These are phyloP conservation scores for Aspergillus nidulans DNA, from an alignment of 495 filamentous ascomycete species.

Conservation along the genomic window DNA sequence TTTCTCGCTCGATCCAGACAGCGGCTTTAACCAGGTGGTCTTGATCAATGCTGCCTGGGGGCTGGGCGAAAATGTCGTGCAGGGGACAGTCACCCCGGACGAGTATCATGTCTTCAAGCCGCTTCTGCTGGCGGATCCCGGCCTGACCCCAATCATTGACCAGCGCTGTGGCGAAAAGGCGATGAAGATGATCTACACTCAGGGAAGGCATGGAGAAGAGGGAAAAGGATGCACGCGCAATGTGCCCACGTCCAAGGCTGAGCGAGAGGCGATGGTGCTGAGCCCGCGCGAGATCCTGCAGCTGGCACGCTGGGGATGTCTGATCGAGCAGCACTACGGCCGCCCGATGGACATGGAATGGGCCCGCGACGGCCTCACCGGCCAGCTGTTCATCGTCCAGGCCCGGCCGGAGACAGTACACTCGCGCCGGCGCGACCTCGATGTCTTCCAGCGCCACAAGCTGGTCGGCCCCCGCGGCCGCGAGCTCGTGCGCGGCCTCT, in stretches of 20 bases:
- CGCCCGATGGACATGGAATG: slow-evolving; percentile 39
- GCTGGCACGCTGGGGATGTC: slow-evolving; percentile 32
- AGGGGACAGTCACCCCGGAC: slow-evolving; percentile 34
- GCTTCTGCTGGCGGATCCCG: background rate
- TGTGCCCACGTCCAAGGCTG: slow-evolving; percentile 33
- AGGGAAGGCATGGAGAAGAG: no score
- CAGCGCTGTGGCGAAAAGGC: slow-evolving; percentile 16
- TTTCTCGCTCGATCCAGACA: slow-evolving; percentile 36
- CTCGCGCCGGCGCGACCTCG: slow-evolving; percentile 23
- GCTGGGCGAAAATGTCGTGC: slow-evolving; percentile 35
- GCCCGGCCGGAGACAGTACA: slow-evolving; percentile 36
- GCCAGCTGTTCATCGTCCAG: slow-evolving; percentile 33
- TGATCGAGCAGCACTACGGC: slow-evolving; percentile 31
- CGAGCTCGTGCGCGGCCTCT: slow-evolving; percentile 21
- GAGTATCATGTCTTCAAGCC: slow-evolving; percentile 38
- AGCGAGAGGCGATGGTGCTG: slow-evolving; percentile 27
- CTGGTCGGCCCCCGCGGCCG: slow-evolving; percentile 24
- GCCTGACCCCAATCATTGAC: slow-evolving; percentile 12
- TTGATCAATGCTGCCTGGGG: slow-evolving; percentile 37
- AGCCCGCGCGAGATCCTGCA: slow-evolving; percentile 29
- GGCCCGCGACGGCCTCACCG: slow-evolving; percentile 33
- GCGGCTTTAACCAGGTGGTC: slow-evolving; percentile 31
- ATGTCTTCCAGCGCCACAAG: slow-evolving; percentile 27
- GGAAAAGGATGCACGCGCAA: slow-evolving; percentile 20
- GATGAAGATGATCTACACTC: slow-evolving; percentile 19